A percentile compares a stretch with the other conserved stretches of the same genome.
Evolutionary conservation across 1,139 yeast species (phyloP).

Genomic region (Lodderomyces oxycetoniae): DNA sequence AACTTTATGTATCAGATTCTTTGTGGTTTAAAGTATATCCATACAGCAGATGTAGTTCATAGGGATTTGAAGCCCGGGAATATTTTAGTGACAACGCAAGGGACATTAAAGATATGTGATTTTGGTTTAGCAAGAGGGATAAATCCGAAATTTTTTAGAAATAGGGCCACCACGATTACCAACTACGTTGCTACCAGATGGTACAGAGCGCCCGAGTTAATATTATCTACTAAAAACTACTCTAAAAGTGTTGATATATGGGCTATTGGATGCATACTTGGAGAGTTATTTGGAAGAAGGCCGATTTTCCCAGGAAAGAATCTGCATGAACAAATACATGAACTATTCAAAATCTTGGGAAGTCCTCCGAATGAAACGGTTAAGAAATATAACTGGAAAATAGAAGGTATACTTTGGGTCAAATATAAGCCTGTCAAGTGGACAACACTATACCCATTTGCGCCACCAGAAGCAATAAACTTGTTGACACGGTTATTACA

Average conservation of each 20-base stretch:
- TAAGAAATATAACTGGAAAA: slow-evolving; percentile 26
- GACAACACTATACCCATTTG: slow-evolving; percentile 54
- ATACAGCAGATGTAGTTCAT: slow-evolving; percentile 80
- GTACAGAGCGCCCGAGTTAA: slow-evolving; percentile 92
- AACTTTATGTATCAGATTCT: slow-evolving; percentile 72
- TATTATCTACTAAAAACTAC: slow-evolving; percentile 54
- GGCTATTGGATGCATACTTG: slow-evolving; percentile 81
- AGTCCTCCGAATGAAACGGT: slow-evolving; percentile 47
- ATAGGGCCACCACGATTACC: slow-evolving; percentile 47
- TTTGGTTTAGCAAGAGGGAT: slow-evolving; percentile 86
- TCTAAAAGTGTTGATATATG: slow-evolving; percentile 67
- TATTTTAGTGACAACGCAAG: slow-evolving; percentile 66
- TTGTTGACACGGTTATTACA: slow-evolving; percentile 48
- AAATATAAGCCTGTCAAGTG: slow-evolving; percentile 36
- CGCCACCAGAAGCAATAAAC: slow-evolving; percentile 40
- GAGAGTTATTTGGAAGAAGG: slow-evolving; percentile 65
- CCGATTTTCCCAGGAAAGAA: slow-evolving; percentile 72
- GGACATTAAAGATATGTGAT: slow-evolving; percentile 75
- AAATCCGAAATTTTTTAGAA: slow-evolving; percentile 35
- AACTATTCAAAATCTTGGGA: slow-evolving; percentile 61
- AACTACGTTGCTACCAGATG: slow-evolving; percentile 92
- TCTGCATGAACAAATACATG: slow-evolving; percentile 58
- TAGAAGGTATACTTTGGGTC: slow-evolving; percentile 13
- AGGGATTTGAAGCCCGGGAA: slow-evolving; percentile 86
- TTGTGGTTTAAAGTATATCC: slow-evolving; percentile 78